Evolutionary conservation across 257 asterid genomes (phyloP).

Genomic region (Capsicum baccatum): DNA sequence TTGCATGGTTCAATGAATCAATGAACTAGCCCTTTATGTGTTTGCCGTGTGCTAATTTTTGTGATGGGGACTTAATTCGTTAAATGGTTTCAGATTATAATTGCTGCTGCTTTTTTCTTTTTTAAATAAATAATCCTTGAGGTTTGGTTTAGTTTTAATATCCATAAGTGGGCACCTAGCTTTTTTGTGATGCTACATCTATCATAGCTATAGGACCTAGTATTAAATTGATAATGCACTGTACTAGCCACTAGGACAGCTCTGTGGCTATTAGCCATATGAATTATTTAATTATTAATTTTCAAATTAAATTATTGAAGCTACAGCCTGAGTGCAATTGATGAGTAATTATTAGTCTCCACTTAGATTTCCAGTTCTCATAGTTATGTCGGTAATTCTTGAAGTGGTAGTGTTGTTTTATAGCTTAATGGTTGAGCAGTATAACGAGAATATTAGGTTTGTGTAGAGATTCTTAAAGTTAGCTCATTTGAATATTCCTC

Average conservation of each 20-base stretch:
- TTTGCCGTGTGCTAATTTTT: conserved; percentile 34
- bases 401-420: not conserved
- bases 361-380: not conserved
- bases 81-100: not conserved
- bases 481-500: not conserved
- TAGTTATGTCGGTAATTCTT: not conserved
- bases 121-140: no score
- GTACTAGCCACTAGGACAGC: not conserved
- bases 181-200: not conserved
- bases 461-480: not conserved
- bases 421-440: not conserved
- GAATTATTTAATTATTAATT: conserved; percentile 5
- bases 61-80: not conserved
- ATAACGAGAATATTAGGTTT: not conserved
- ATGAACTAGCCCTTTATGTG: conserved; percentile 12
- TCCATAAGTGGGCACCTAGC: not conserved
- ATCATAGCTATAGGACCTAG: conserved; percentile 16
- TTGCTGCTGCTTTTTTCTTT: not conserved
- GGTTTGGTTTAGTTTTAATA: no score
- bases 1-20: conserved; percentile 27
- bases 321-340: not conserved
- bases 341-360: not conserved
- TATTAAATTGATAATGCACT: conserved; percentile 15
- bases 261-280: not conserved
- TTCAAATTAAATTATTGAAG: conserved; percentile 8